Conservation (phyloP, 2,329 filamentous ascomycete genomes). For the Alternaria novae-zelandiae region DNA sequence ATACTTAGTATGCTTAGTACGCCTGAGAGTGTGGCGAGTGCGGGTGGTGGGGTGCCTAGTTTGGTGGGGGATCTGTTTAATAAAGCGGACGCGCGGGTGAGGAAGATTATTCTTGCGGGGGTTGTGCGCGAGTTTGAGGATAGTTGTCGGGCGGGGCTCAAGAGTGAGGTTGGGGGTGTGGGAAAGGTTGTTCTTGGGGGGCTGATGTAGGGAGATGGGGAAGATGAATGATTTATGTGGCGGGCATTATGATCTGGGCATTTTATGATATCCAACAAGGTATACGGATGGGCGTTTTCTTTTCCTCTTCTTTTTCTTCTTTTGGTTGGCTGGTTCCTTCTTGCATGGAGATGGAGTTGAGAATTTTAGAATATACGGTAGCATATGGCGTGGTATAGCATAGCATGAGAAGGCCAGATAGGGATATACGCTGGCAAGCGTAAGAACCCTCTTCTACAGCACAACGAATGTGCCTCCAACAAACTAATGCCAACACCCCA, state of each 20-base stretch:
- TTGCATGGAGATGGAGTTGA: neutral
- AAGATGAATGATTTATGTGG: neutral
- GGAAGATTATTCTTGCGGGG: slow-evolving; percentile 87
- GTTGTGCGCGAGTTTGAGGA: slow-evolving; percentile 95
- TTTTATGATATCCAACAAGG: slow-evolving; percentile 9
- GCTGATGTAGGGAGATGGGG: slow-evolving; percentile 62
- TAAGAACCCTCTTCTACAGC: neutral
- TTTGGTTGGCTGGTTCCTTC: neutral
- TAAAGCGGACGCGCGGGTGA: slow-evolving; percentile 84
- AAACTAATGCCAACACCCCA: neutral
- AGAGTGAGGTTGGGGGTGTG: slow-evolving; percentile 81
- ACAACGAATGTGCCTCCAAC: neutral
- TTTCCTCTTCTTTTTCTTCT: neutral
- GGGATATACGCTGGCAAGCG: neutral
- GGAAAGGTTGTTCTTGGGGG: slow-evolving; percentile 90
- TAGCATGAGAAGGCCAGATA: neutral
- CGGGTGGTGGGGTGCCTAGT: slow-evolving; percentile 36
- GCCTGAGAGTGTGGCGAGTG: slow-evolving; percentile 57
- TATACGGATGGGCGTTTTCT: neutral
- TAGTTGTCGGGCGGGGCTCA: slow-evolving; percentile 74
- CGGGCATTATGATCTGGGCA: neutral
- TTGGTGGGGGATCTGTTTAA: slow-evolving; percentile 81
- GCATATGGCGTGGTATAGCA: neutral
- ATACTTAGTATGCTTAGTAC: slow-evolving; percentile 77
- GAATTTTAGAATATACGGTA: neutral